Percentiles rank a stretch among this genome's conserved stretches.
Evolutionary conservation across 208 protist species (phyloP).

Genomic region (Leishmania tropica): DNA sequence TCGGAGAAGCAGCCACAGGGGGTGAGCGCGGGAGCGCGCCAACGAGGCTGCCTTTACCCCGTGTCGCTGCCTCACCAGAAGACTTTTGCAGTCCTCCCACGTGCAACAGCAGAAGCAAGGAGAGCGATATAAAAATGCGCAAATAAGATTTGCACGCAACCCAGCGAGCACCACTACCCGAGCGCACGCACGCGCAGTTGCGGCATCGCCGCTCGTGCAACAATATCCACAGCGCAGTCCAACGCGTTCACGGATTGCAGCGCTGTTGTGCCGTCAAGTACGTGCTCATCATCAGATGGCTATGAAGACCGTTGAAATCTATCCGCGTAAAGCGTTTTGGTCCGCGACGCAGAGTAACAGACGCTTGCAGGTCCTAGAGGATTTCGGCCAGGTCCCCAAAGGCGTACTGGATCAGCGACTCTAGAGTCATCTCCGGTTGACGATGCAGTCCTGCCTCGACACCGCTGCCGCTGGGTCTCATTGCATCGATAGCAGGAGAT

Average conservation of each 20-base stretch:
- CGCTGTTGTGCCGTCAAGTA: not conserved
- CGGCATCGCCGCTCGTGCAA: not conserved
- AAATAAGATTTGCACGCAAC: not conserved
- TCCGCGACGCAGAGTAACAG: not conserved
- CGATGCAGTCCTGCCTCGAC: not conserved
- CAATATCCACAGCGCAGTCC: not conserved
- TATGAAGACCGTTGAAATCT: not conserved
- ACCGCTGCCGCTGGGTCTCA: not conserved
- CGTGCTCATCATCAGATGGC: not conserved
- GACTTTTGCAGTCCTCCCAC: not conserved
- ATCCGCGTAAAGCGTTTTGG: not conserved
- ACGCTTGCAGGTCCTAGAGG: not conserved
- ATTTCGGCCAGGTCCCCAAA: constrained; percentile 30
- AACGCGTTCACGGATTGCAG: not conserved
- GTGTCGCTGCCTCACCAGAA: not conserved
- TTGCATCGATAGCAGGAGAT: not conserved
- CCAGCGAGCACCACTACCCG: not conserved
- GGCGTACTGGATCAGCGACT: constrained; percentile 28
- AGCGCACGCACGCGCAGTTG: not conserved
- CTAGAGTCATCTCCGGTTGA: constrained; percentile 15
- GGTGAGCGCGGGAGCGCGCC: not conserved
- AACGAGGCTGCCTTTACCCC: not conserved
- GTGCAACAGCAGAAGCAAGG: not conserved
- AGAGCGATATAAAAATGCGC: not conserved
- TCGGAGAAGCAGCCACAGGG: not conserved